Conservation (phyloP, 2,329 filamentous ascomycete genomes). For the Helminthosporium solani region DNA sequence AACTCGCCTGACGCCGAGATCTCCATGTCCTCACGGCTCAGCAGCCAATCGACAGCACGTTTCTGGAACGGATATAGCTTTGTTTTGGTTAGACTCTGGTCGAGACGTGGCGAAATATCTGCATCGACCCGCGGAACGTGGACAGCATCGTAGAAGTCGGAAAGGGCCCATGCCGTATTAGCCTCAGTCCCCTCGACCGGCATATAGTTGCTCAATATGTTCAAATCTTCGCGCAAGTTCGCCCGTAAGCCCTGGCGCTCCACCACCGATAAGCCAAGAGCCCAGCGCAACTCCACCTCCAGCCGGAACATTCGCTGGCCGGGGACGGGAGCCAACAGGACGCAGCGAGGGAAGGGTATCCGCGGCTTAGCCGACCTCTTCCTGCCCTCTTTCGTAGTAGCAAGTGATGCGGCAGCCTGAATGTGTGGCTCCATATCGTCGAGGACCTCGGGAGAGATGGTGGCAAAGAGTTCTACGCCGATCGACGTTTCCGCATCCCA, state of each 20-base stretch:
- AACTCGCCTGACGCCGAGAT: slow-evolving; percentile 37
- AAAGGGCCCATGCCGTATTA: slow-evolving; percentile 47
- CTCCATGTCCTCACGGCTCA: slow-evolving; percentile 63
- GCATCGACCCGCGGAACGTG: slow-evolving; percentile 57
- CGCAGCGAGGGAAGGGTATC: slow-evolving; percentile 29
- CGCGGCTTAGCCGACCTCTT: slow-evolving; percentile 17
- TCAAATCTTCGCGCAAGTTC: slow-evolving; percentile 26
- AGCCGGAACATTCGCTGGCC: slow-evolving; percentile 14
- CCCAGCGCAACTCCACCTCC: slow-evolving; percentile 34
- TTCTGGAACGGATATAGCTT: slow-evolving; percentile 71
- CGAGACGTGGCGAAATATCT: slow-evolving; percentile 31
- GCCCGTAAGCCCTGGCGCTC: slow-evolving; percentile 18
- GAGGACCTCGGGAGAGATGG: slow-evolving; percentile 14
- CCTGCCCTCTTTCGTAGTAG: slow-evolving; percentile 19
- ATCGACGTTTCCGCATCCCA: slow-evolving; percentile 16
- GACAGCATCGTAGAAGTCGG: slow-evolving; percentile 70
- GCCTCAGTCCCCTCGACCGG: slow-evolving; percentile 9
- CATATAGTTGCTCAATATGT: slow-evolving; percentile 29
- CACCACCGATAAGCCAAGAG: slow-evolving; percentile 27
- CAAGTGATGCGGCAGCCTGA: slow-evolving; percentile 20
- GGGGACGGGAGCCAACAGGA: slow-evolving; percentile 12
- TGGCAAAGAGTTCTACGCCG: slow-evolving; percentile 22
- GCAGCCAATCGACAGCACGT: slow-evolving; percentile 68
- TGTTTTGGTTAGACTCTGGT: slow-evolving; percentile 36
- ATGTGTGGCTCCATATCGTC: slow-evolving; percentile 24